Conservation (phyloP, 495 filamentous ascomycete species). For the Delitschia confertaspora region DNA sequence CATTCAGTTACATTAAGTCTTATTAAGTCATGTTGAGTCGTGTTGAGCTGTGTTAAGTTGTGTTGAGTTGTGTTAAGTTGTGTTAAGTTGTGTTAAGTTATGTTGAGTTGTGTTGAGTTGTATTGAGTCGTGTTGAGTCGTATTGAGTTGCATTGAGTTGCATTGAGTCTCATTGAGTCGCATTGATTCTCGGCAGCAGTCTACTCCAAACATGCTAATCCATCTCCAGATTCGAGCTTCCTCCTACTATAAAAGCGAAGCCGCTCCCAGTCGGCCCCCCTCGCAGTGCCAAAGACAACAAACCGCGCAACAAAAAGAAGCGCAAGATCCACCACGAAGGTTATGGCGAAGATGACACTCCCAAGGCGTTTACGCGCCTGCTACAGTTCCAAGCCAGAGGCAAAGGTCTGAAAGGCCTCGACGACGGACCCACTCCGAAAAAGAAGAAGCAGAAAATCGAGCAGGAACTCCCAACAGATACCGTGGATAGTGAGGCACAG, state of each 20-base stretch:
- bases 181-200: slow-evolving; percentile 1
- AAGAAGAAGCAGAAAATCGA: slow-evolving; percentile 42
- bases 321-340: slow-evolving; percentile 32
- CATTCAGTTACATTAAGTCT: too few relatives aligned
- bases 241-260: slow-evolving; percentile 60
- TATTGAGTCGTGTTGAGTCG: too few relatives aligned
- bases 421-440: slow-evolving; percentile 49
- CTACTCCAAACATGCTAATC: neutral
- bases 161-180: too few relatives aligned
- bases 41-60: too few relatives aligned
- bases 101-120: too few relatives aligned
- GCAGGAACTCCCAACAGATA: slow-evolving; percentile 17
- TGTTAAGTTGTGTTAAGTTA: too few relatives aligned
- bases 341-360: slow-evolving; percentile 62
- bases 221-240: slow-evolving; percentile 58
- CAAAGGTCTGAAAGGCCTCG: slow-evolving; percentile 54
- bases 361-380: slow-evolving; percentile 71
- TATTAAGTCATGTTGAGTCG: too few relatives aligned
- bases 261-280: slow-evolving; percentile 52
- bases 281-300: slow-evolving; percentile 28
- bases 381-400: slow-evolving; percentile 57
- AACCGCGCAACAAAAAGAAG: slow-evolving; percentile 41
- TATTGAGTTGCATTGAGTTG: too few relatives aligned
- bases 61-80: too few relatives aligned
- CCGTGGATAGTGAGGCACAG: slow-evolving; percentile 7